Evolutionary conservation across 345 rosid genomes (phyloP).

Genomic region (Tarenaya hassleriana): DNA sequence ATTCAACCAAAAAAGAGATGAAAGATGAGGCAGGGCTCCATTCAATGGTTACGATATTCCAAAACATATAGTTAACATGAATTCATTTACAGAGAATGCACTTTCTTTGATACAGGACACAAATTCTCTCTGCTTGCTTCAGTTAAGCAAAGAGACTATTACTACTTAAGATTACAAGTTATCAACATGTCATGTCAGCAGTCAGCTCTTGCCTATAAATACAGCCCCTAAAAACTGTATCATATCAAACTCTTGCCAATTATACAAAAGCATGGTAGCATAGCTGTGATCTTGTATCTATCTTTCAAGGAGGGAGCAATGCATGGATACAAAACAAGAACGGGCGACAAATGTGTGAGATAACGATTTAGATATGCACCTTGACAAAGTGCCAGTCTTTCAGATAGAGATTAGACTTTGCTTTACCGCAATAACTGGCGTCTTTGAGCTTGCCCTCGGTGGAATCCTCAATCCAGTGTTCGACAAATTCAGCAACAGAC

Average conservation of each 20-base stretch:
- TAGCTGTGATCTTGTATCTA: too few species aligned
- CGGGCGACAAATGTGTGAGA: slow-evolving; percentile 14
- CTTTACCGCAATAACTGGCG: slow-evolving; percentile 16
- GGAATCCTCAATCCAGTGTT: slow-evolving; percentile 38
- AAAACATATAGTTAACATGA: too few species aligned
- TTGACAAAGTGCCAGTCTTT: slow-evolving; percentile 97
- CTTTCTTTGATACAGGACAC: too few species aligned
- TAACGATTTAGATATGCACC: slow-evolving; percentile 33
- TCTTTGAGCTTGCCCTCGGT: slow-evolving; percentile 8
- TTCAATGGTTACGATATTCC: too few species aligned
- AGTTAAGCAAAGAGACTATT: too few species aligned
- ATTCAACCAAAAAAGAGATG: slow-evolving; percentile 24
- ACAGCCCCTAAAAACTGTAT: too few species aligned
- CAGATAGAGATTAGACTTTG: slow-evolving; percentile 51
- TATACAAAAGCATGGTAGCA: too few species aligned
- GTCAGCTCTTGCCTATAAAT: background rate
- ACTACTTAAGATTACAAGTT: slow-evolving; percentile 9
- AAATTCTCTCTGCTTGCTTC: too few species aligned
- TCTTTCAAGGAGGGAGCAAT: background rate
- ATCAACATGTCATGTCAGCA: too few species aligned
- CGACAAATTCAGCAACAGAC: slow-evolving; percentile 62
- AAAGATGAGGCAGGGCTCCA: too few species aligned
- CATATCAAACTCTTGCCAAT: too few species aligned
- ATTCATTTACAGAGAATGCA: too few species aligned
- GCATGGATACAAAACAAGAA: slow-evolving; percentile 4